Percentiles rank a stretch among this genome's conserved stretches.
Evolutionary conservation across 768 basidiomycete species (phyloP).

Genomic region (Podaxis mareebaensis): DNA sequence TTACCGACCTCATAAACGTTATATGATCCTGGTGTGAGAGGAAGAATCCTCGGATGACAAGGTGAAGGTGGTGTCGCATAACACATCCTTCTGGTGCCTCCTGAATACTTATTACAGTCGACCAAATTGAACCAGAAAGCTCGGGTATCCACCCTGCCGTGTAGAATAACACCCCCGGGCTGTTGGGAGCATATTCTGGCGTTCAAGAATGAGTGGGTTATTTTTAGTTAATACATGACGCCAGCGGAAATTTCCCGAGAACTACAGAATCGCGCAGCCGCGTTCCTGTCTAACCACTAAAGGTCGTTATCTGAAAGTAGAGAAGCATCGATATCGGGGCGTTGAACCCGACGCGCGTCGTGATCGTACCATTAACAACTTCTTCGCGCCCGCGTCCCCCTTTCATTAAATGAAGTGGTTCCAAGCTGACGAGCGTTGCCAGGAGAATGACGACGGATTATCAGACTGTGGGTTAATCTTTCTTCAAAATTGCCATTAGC

Average conservation of each 20-base stretch:
- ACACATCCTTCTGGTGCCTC: not conserved
- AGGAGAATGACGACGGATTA: not conserved
- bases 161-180: not conserved
- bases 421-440: not conserved
- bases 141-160: not conserved
- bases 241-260: not conserved
- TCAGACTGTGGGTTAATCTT: not conserved
- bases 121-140: too few relatives aligned
- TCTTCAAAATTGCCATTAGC: not conserved
- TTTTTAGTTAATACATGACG: not conserved
- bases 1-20: not conserved
- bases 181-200: not conserved
- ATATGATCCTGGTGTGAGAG: not conserved
- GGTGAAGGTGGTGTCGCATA: not conserved
- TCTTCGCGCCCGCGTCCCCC: not conserved
- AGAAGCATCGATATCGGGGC: not conserved
- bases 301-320: not conserved
- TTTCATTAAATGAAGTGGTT: slow-evolving; percentile 1
- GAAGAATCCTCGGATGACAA: not conserved
- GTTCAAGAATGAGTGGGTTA: not conserved
- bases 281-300: not conserved
- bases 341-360: not conserved
- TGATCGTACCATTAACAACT: not conserved
- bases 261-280: not conserved
- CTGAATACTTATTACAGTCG: too few relatives aligned